Base-by-base conservation (phyloP, 371 early-diverging fungal genomes). In the Catenaria anguillulae region DNA sequence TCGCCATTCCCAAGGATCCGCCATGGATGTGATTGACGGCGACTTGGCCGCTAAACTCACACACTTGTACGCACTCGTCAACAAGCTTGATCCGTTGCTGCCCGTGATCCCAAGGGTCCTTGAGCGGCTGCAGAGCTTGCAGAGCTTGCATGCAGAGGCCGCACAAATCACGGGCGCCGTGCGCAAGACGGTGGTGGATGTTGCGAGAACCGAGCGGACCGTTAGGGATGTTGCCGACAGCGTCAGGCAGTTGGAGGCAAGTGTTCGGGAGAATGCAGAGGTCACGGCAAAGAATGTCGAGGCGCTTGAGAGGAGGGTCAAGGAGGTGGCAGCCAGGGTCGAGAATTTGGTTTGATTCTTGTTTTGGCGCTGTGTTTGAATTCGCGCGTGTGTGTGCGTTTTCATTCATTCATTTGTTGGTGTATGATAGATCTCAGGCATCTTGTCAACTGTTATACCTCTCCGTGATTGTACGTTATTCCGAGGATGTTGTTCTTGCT, bases 141-240 rank as follows among this genome's bases (percentile, higher is more conserved):
- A 88, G 64, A 70, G 73, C 10, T 71, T 92, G 62, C 95, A 94
- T 67, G 75, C 79, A 0, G 90, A 91, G 64, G 90, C 91, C 2
- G 78, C 88, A 10, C 80, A 83, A 42, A 87, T 88, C 65, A 78
- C 85, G 12, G 84, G 85, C 21, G 81, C 84, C 17, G 74, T 91
- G 52, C 79, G 81, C 62, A 76, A 81, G 68, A 75, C 91, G 62
- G 80, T 29, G 15, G 52, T 31, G 15, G 52, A 50, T 31, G 29
- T 29, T 13, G 52, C 29, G 29, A 26, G 52, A 2, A 29, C 29
- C 1, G 56, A 56, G 6, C 34, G 40, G 5, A 26, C 40, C 1
- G 40, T 36, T 1, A 33, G 40, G 13, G 56, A 56, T 13, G 5
- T 34, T n/a, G 19, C 24, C n/a, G 56, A 56, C 23, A 24, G 35